A percentile compares a stretch with the other conserved stretches of the same genome.
Conservation (phyloP, 1,284 basidiomycete genomes). For the Clitocybe nebularis region DNA sequence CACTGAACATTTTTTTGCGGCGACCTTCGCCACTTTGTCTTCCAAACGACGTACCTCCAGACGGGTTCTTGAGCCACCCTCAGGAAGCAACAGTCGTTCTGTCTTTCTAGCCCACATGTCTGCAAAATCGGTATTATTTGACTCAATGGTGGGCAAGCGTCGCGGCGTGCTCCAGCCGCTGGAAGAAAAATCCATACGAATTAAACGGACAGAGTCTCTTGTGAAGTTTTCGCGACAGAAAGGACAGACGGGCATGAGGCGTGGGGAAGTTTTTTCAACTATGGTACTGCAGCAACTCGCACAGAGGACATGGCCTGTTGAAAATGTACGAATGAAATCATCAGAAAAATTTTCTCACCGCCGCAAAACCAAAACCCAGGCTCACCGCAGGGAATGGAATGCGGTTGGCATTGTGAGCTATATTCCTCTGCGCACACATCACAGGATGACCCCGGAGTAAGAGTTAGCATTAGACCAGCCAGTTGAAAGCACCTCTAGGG, state of each 20-base stretch:
- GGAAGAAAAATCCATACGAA: slow-evolving; percentile 69
- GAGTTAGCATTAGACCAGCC: slow-evolving; percentile 65
- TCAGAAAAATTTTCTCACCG: slow-evolving; percentile 18
- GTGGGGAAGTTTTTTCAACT: slow-evolving; percentile 69
- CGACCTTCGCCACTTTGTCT: slow-evolving; percentile 71
- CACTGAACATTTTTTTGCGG: slow-evolving; percentile 79
- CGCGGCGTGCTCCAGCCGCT: slow-evolving; percentile 63
- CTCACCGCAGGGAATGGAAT: slow-evolving; percentile 75
- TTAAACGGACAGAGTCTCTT: slow-evolving; percentile 60
- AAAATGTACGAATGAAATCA: slow-evolving; percentile 8
- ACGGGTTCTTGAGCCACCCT: slow-evolving; percentile 39
- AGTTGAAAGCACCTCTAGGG: slow-evolving; percentile 35
- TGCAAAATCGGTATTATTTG: slow-evolving; percentile 40
- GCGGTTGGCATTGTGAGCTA: slow-evolving; percentile 64
- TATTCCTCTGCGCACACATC: slow-evolving; percentile 84
- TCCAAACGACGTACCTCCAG: slow-evolving; percentile 65
- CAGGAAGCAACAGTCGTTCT: slow-evolving; percentile 33
- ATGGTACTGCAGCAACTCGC: slow-evolving; percentile 70
- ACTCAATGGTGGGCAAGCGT: slow-evolving; percentile 47
- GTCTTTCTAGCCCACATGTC: slow-evolving; percentile 46
- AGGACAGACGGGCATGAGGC: slow-evolving; percentile 66
- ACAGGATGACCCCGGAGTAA: slow-evolving; percentile 74
- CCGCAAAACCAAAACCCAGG: slow-evolving; percentile 17
- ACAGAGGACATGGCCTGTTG: slow-evolving; percentile 71
- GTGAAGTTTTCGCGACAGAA: slow-evolving; percentile 76